phyloP scores from a whole-genome alignment of 345 rosid genomes.

The Euphorbia lathyris region DNA sequence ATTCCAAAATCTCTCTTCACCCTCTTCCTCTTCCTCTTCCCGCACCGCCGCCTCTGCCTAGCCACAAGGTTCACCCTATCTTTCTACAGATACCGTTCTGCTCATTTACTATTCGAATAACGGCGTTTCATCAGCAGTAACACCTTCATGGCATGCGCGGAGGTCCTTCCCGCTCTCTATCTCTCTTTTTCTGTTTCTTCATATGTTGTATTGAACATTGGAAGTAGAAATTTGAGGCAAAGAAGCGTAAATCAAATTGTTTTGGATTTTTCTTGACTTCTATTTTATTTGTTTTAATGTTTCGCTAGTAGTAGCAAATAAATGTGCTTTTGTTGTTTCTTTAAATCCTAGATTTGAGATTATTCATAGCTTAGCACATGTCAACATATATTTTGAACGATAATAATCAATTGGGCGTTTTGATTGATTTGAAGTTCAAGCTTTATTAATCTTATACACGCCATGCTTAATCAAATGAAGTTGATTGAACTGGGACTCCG shows the following conservation, averaged over 20 bases:
- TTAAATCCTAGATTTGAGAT: too few relatives aligned
- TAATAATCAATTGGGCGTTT: not conserved
- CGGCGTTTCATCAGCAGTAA: not conserved
- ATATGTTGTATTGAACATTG: not conserved
- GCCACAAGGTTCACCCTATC: not conserved
- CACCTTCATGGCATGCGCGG: slow-evolving; percentile 1
- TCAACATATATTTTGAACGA: not conserved
- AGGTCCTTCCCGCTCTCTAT: slow-evolving; percentile 4
- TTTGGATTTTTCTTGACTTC: too few relatives aligned
- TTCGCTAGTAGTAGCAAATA: not conserved
- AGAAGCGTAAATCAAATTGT: too few relatives aligned
- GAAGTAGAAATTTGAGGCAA: not conserved
- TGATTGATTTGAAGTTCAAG: not conserved
- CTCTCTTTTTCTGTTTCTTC: not conserved
- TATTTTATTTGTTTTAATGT: too few relatives aligned
- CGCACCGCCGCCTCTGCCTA: not conserved
- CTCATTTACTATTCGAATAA: not conserved
- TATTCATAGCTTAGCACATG: too few relatives aligned
- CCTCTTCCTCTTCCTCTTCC: not conserved
- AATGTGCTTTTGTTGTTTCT: not conserved
- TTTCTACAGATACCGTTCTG: not conserved
- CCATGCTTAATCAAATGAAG: not conserved
- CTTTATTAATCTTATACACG: not conserved
- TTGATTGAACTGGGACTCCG: not conserved
- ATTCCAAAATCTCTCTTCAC: not conserved